These are phyloP conservation scores for Apiospora phragmitis DNA, from an alignment of 2,329 filamentous ascomycete genomes.

Conservation along the genomic window DNA sequence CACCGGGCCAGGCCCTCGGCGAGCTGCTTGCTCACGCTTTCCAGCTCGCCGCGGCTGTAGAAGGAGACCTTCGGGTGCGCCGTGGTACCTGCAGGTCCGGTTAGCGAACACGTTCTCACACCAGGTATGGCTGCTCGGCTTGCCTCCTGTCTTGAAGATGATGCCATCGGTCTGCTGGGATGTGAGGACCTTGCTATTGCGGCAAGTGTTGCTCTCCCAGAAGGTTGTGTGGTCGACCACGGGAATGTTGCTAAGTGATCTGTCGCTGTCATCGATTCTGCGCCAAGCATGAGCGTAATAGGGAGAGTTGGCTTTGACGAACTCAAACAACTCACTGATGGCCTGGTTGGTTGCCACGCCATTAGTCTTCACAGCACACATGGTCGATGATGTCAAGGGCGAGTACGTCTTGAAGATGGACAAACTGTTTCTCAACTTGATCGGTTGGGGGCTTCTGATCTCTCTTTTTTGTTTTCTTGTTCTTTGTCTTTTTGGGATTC, in stretches of 20 bases:
- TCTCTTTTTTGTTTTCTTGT: too few relatives aligned
- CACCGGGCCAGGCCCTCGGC: not conserved
- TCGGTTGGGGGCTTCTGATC: too few relatives aligned
- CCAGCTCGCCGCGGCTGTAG: not conserved
- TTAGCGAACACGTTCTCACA: not conserved
- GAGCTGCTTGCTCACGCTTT: not conserved
- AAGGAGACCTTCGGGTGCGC: not conserved
- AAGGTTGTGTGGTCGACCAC: not conserved
- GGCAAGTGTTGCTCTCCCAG: not conserved
- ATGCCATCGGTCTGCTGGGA: not conserved
- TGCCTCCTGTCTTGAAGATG: slow-evolving; percentile 4
- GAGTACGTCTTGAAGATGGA: not conserved
- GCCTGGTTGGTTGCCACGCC: not conserved
- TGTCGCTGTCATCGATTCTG: not conserved
- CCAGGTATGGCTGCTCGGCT: not conserved
- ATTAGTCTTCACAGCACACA: not conserved
- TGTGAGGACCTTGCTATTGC: not conserved
- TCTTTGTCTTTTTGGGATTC: too few relatives aligned
- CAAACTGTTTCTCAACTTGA: not conserved
- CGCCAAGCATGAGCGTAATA: not conserved
- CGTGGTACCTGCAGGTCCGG: not conserved
- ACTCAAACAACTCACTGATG: not conserved
- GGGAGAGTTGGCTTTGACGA: not conserved
- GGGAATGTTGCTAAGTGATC: not conserved
- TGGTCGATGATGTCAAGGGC: not conserved